phyloP scores from a whole-genome alignment of 495 filamentous ascomycete species.

The Halenospora varia region DNA sequence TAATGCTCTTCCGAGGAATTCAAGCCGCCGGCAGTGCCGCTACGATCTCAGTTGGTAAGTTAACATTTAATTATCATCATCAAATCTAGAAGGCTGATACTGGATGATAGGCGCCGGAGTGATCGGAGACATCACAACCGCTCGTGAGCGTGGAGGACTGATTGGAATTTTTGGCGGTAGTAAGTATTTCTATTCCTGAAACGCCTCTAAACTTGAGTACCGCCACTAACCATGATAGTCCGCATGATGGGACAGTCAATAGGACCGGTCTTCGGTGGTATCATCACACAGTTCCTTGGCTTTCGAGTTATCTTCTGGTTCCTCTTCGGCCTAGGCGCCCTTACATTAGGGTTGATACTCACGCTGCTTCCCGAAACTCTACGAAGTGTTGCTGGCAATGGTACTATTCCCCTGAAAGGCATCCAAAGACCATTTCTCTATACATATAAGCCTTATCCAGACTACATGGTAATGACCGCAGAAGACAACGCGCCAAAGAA shows the following conservation, averaged over 20 bases:
- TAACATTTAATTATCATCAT: background rate
- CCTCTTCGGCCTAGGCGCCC: conserved; percentile 41
- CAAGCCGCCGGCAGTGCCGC: conserved; percentile 59
- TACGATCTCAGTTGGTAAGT: conserved; percentile 44
- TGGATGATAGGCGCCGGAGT: conserved; percentile 37
- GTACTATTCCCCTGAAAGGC: conserved; percentile 23
- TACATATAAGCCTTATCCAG: conserved; percentile 4
- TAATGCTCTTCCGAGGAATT: conserved; percentile 56
- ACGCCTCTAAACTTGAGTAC: too few species aligned
- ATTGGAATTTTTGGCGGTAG: conserved; percentile 51
- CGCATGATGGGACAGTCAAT: conserved; percentile 17
- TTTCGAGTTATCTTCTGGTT: conserved; percentile 58
- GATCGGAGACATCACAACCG: conserved; percentile 52
- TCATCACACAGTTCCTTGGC: conserved; percentile 42
- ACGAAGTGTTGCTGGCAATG: conserved; percentile 49
- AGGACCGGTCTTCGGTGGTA: conserved; percentile 52
- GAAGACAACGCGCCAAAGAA: conserved; percentile 2
- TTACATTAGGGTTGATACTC: conserved; percentile 37
- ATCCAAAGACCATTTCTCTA: conserved; percentile 13
- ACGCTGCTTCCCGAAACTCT: conserved; percentile 51
- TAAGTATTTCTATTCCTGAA: too few species aligned
- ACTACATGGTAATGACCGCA: background rate
- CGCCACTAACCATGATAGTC: conserved; percentile 1
- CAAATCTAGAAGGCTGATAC: background rate
- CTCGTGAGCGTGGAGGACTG: conserved; percentile 46